Conservation (phyloP, 305 asterid genomes). For the Striga hermonthica region DNA sequence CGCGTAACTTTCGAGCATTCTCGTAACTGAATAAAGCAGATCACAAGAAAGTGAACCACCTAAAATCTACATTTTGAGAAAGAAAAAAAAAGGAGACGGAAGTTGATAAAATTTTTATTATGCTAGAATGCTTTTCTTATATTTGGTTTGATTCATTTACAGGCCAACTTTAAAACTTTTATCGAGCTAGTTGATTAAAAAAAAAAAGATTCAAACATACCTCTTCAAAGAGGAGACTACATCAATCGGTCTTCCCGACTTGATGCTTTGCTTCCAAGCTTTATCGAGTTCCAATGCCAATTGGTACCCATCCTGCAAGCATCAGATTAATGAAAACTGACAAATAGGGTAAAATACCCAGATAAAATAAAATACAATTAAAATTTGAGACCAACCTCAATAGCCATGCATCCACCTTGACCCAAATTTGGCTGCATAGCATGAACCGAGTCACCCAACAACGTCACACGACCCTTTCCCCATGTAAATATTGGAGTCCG, state of each 20-base stretch:
- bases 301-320: conserved; percentile 79
- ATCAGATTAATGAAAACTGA: conserved; percentile 15
- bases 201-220: conserved; percentile 32
- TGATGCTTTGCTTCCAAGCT: conserved; percentile 47
- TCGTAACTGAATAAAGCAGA: conserved; percentile 56
- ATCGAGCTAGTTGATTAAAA: no score
- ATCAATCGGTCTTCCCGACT: conserved; percentile 56
- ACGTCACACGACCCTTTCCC: conserved; percentile 92
- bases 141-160: no score
- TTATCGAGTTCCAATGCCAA: conserved; percentile 84
- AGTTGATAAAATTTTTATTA: no score
- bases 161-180: no score
- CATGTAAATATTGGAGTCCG: conserved; percentile 62
- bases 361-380: not conserved
- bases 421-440: conserved; percentile 99
- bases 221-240: conserved; percentile 57
- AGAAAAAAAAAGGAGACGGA: no score
- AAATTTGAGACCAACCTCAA: conserved; percentile 52
- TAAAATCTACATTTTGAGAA: not conserved
- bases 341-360: not conserved
- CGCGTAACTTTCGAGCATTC: conserved; percentile 73
- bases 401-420: conserved; percentile 99
- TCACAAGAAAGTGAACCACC: conserved; percentile 20
- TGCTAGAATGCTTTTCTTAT: no score
- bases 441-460: conserved; percentile 94